Evolutionary conservation across 2,329 filamentous ascomycete species (phyloP).

Genomic region (Nannizziopsis arthrosporioides): DNA sequence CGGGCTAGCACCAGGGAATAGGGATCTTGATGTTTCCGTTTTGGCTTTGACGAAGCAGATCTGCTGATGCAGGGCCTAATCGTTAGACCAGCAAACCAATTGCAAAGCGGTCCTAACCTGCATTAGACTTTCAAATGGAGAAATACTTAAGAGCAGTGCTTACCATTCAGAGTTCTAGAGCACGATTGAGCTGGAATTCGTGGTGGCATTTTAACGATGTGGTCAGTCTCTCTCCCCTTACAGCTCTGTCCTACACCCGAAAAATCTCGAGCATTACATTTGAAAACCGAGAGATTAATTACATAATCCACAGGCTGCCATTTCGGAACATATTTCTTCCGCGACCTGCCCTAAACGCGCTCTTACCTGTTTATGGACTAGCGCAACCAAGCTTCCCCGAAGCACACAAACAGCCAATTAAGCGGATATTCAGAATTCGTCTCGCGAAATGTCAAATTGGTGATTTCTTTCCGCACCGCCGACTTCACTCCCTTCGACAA

Average conservation of each 20-base stretch:
- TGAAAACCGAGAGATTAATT: not conserved
- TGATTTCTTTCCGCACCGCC: slow-evolving; percentile 16
- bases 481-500: slow-evolving; percentile 30
- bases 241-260: not conserved
- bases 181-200: slow-evolving; percentile 52
- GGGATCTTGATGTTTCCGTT: slow-evolving; percentile 46
- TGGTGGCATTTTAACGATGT: slow-evolving; percentile 49
- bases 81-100: slow-evolving; percentile 40
- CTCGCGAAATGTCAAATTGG: slow-evolving; percentile 8
- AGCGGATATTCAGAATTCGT: slow-evolving; percentile 9
- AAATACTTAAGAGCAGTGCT: slow-evolving; percentile 20
- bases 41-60: slow-evolving; percentile 44
- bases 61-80: slow-evolving; percentile 44
- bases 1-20: slow-evolving; percentile 71
- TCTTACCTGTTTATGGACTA: not conserved
- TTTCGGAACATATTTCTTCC: slow-evolving; percentile 5
- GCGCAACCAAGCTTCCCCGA: slow-evolving; percentile 6
- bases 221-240: slow-evolving; percentile 6
- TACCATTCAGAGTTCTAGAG: slow-evolving; percentile 51
- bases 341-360: slow-evolving; percentile 13
- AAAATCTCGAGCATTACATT: slow-evolving; percentile 1
- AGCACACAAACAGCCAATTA: slow-evolving; percentile 12
- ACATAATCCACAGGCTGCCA: not conserved
- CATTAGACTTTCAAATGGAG: not conserved
- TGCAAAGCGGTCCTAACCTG: slow-evolving; percentile 18